Evolutionary conservation across 345 rosid genomes (phyloP).

Genomic region (Gossypium arboreum): DNA sequence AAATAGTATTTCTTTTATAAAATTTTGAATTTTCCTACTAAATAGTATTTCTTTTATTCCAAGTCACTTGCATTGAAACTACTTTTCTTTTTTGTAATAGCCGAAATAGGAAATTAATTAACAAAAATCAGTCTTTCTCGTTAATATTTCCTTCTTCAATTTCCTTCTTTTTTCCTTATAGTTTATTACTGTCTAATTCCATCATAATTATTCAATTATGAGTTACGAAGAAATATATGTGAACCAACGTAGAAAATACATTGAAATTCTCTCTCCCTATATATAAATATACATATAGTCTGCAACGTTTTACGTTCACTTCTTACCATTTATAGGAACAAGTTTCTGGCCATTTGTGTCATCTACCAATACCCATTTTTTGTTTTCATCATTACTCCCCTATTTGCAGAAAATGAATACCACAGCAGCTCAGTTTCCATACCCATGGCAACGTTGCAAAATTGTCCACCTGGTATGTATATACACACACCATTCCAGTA

Average conservation of each 20-base stretch:
- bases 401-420: slow-evolving; percentile 31
- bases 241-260: slow-evolving; percentile 7
- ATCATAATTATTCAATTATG: not conserved
- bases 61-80: not conserved
- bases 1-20: not conserved
- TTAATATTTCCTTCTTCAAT: not conserved
- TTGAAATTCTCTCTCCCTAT: not conserved
- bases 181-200: not conserved
- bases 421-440: slow-evolving; percentile 23
- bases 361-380: too few species aligned
- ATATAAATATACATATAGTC: not conserved
- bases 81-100: not conserved
- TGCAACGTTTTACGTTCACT: not conserved
- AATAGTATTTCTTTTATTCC: not conserved
- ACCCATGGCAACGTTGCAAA: slow-evolving; percentile 46
- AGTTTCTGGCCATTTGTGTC: not conserved
- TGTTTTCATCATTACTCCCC: not conserved
- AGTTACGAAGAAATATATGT: not conserved
- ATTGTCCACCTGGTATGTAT: slow-evolving; percentile 49
- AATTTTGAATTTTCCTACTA: not conserved
- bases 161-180: slow-evolving; percentile 3
- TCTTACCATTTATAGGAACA: not conserved
- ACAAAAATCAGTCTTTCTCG: too few species aligned
- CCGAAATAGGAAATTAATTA: too few species aligned
- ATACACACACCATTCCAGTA: not conserved